Base-by-base conservation (phyloP, 805 yeast species). In the Yamadazyma akitaensis region DNA sequence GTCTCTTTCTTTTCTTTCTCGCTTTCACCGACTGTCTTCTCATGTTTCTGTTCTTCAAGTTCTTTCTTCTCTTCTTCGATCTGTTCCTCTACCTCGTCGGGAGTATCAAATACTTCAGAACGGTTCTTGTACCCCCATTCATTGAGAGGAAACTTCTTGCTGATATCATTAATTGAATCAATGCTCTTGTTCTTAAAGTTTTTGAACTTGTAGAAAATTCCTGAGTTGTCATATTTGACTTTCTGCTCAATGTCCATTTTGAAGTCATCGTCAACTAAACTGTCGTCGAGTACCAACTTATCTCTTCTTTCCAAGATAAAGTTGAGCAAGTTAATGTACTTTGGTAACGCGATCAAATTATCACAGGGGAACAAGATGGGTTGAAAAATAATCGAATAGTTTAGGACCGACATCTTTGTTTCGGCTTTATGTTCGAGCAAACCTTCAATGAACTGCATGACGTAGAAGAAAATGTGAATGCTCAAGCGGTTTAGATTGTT, bases 351-450 rank as follows among this genome's bases (percentile, higher is more conserved):
- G 19, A 45, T 25, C 14, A 58, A 44, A 34, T 51, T 50, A n/a
- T 44, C 37, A 30, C 51, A 45, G 13, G 50, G 51, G 37, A 64
- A 59, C 16, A 65, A 48, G 43, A 63, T 63, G 10, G 67, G 70
- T 46, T 62, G 68, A 49, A 64, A 65, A 25, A 65, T 60, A 21
- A 64, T 65, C 12, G 69, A 55, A 30, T 52, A 55, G 45, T 64
- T 64, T 30, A 54, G 51, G 12, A 57, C 46, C 6, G 63, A 47
- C 70, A 65, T 65, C 31, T 61, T 61, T 5, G 70, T 65, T 2
- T 48, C 33, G 2, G 47, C 52, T 31, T 51, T 54, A 35, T 53
- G 53, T 2, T 40, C 21, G 19, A 56, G 47, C n/a, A 65, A 46
- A 16, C 46, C 37, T 19, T 46, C 25, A 5, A 56, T 58, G 12